Evolutionary conservation across 2,329 filamentous ascomycete species (phyloP).

Genomic region (Parascedosporium putredinis): DNA sequence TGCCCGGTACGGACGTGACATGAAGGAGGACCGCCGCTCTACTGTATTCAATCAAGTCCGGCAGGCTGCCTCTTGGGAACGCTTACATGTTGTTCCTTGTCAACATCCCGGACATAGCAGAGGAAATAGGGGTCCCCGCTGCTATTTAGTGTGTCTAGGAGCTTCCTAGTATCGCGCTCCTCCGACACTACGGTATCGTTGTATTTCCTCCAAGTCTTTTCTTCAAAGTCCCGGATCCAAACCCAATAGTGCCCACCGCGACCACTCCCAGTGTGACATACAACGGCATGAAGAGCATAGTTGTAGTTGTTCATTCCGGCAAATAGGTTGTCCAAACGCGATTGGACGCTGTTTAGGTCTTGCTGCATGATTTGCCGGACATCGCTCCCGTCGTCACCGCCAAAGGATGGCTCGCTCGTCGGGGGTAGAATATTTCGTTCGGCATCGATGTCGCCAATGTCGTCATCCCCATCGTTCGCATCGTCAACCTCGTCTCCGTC

Average conservation of each 20-base stretch:
- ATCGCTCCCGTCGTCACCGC: conserved; percentile 10
- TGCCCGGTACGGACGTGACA: too few relatives aligned
- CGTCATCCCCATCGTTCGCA: too few relatives aligned
- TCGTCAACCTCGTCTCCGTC: too few relatives aligned
- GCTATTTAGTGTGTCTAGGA: conserved; percentile 56
- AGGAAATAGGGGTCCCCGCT: conserved; percentile 74
- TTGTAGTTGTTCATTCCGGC: conserved; percentile 51
- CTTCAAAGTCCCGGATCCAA: conserved; percentile 83
- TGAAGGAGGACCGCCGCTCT: too few relatives aligned
- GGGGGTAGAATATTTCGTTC: too few relatives aligned
- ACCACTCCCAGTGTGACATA: conserved; percentile 72
- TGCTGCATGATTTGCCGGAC: conserved; percentile 32
- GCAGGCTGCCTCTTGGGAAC: conserved; percentile 28
- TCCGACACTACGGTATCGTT: conserved; percentile 62
- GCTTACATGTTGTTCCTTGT: conserved; percentile 43
- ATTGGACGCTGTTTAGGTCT: conserved; percentile 24
- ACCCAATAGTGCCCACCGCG: conserved; percentile 90
- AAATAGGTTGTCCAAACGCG: conserved; percentile 40
- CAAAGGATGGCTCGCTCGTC: not conserved
- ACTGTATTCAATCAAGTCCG: not conserved
- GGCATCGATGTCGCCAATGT: too few relatives aligned
- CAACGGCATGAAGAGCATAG: conserved; percentile 83
- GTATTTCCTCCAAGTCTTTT: conserved; percentile 80
- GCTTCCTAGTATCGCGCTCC: conserved; percentile 51
- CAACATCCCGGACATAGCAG: conserved; percentile 65